Conservation (phyloP, 768 basidiomycete genomes). For the Auricularia sp. region DNA sequence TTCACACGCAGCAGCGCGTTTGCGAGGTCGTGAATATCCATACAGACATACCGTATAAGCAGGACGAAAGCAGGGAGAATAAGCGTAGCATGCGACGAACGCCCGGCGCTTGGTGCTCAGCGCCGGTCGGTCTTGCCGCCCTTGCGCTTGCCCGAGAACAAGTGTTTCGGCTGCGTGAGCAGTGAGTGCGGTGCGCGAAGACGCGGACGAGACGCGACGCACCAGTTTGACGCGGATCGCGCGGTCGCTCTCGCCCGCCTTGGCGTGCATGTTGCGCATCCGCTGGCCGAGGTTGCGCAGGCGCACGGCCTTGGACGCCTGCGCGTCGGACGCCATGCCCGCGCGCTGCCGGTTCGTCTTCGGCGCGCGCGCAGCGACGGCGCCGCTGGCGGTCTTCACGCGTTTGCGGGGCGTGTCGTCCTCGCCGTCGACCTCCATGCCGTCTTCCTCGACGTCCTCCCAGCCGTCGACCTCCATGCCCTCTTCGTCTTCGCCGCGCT, state of each 20-base stretch:
- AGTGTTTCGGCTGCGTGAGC: constrained; percentile 62
- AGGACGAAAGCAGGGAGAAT: not conserved
- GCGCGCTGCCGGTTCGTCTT: constrained; percentile 65
- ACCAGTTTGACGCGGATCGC: constrained; percentile 79
- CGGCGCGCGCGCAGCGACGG: constrained; percentile 38
- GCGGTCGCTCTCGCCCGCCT: constrained; percentile 85
- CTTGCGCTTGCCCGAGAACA: constrained; percentile 79
- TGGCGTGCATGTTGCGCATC: constrained; percentile 76
- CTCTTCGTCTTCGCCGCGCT: constrained; percentile 39
- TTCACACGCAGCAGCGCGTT: no score
- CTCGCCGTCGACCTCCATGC: constrained; percentile 42
- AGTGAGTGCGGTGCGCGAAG: not conserved
- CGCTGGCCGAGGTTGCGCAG: constrained; percentile 83
- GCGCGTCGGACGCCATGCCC: constrained; percentile 72
- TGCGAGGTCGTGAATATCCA: no score
- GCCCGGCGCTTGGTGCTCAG: constrained; percentile 2
- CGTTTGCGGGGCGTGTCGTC: constrained; percentile 47
- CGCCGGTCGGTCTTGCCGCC: constrained; percentile 68
- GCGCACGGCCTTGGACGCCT: constrained; percentile 69
- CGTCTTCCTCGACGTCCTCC: constrained; percentile 33
- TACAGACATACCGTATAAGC: no score
- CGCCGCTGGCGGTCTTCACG: constrained; percentile 50
- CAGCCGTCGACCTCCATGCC: constrained; percentile 52
- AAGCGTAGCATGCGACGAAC: not conserved
- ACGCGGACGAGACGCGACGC: constrained; percentile 14